Percentiles rank a stretch among this genome's conserved stretches.
These are phyloP conservation scores for Ascochyta pisi DNA, from an alignment of 2,329 filamentous ascomycete genomes.

Conservation along the genomic window DNA sequence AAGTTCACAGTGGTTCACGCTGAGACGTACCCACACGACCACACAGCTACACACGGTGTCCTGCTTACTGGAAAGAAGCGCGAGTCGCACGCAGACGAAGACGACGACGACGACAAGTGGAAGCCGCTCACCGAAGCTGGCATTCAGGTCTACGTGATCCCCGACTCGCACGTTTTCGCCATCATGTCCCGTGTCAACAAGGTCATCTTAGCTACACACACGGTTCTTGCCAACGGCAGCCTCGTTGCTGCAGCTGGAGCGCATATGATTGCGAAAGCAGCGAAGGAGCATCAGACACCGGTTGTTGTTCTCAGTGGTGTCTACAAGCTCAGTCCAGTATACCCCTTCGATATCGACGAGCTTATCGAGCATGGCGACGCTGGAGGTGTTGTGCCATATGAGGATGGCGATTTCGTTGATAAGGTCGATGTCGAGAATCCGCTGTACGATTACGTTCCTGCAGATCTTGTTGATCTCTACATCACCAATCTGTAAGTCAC, in stretches of 20 bases:
- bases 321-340: slow-evolving; percentile 92
- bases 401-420: slow-evolving; percentile 80
- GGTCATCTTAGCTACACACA: slow-evolving; percentile 87
- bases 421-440: slow-evolving; percentile 80
- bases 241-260: slow-evolving; percentile 86
- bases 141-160: slow-evolving; percentile 81
- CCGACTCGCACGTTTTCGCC: slow-evolving; percentile 85
- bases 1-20: slow-evolving; percentile 91
- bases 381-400: slow-evolving; percentile 75
- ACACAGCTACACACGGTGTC: slow-evolving; percentile 67
- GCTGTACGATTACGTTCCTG: slow-evolving; percentile 80
- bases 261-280: slow-evolving; percentile 81
- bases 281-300: slow-evolving; percentile 79
- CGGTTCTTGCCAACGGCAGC: slow-evolving; percentile 86
- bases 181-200: slow-evolving; percentile 97
- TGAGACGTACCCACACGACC: slow-evolving; percentile 74
- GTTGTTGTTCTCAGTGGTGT: slow-evolving; percentile 90
- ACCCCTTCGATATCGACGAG: slow-evolving; percentile 80
- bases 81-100: slow-evolving; percentile 56
- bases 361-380: slow-evolving; percentile 88
- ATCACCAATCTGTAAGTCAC: slow-evolving; percentile 79
- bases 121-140: slow-evolving; percentile 81
- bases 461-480: slow-evolving; percentile 78
- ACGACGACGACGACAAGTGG: slow-evolving; percentile 64
- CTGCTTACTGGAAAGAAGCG: slow-evolving; percentile 63